Evolutionary conservation across 2,329 filamentous ascomycete genomes (phyloP).

Genomic region (Pseudogymnoascus sp.): DNA sequence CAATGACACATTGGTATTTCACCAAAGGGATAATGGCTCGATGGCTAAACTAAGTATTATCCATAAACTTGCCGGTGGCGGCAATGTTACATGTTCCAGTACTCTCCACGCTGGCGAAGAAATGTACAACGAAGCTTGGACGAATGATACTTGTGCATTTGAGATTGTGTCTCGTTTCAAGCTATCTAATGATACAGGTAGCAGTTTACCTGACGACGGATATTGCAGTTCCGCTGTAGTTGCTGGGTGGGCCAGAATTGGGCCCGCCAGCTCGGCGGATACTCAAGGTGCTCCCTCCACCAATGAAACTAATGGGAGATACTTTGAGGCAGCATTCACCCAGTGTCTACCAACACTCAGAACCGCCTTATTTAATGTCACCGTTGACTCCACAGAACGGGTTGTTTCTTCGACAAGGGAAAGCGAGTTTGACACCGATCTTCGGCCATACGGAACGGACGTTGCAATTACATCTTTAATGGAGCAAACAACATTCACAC

Average conservation of each 20-base stretch:
- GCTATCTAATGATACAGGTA: background rate
- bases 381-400: constrained; percentile 28
- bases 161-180: background rate
- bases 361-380: constrained; percentile 30
- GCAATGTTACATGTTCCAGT: background rate
- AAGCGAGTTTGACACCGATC: constrained; percentile 7
- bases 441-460: background rate
- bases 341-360: constrained; percentile 31
- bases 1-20: background rate
- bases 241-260: constrained; percentile 18
- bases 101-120: background rate
- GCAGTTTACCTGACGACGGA: constrained; percentile 5
- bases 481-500: constrained; percentile 11
- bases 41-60: constrained; percentile 1
- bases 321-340: constrained; percentile 18
- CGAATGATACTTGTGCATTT: background rate
- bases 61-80: background rate
- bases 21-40: constrained; percentile 3
- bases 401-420: constrained; percentile 21
- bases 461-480: background rate
- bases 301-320: background rate
- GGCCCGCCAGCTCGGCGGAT: background rate
- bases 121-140: background rate
- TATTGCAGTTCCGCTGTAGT: constrained; percentile 14
- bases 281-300: background rate